Base-by-base conservation (phyloP, 1,284 basidiomycete species). In the Boletellus sp. region DNA sequence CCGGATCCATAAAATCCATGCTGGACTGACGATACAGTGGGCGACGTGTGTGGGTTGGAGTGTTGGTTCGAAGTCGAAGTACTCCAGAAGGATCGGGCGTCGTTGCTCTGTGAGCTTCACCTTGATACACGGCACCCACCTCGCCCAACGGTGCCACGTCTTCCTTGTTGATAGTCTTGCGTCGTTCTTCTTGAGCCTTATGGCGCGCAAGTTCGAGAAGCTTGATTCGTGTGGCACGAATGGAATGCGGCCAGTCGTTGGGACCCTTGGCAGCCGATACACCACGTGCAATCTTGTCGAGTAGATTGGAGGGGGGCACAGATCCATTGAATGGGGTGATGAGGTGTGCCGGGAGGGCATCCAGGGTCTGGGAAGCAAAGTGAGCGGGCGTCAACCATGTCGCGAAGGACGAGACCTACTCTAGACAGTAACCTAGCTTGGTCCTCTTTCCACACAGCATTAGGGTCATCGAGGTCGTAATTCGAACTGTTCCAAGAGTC, bases 401-500 rank as follows among this genome's bases (percentile, higher is more conserved):
- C 43, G 47, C 50, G 49, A 24, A 18, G 8, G 6, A 28, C 0
- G 38, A 18, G 11, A 74, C 82, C 53, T 59, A 89, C 88, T 65
- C 86, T 77, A 51, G 77, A 72, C 43, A 91, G 76, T 13, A 90
- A 70, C 54, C 79, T 73, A 54, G 82, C 69, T 59, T 91, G 84
- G 49, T 90, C 87, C 45, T 77, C 74, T 62, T 79, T 85, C 89
- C 88, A 91, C 55, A 89, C 85, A 48, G 72, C 80, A 51, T 82
- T 82, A 39, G 78, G 72, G 41, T 85, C 85, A 19, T 69, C 74
- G 44, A 69, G 62, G 49, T 83, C 79, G 58, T 78, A 78, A 59
- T 81, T 86, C 21, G 87, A 89, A 65, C 85, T 88, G 66, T 84
- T 86, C 88, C 88, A 90, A 64, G 86, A 89, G 67, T 88, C 85